Evolutionary conservation across 1,284 basidiomycete genomes (phyloP), one percentile per base, ranked within the genome.

Genomic region (Polyporus tsugae): DNA sequence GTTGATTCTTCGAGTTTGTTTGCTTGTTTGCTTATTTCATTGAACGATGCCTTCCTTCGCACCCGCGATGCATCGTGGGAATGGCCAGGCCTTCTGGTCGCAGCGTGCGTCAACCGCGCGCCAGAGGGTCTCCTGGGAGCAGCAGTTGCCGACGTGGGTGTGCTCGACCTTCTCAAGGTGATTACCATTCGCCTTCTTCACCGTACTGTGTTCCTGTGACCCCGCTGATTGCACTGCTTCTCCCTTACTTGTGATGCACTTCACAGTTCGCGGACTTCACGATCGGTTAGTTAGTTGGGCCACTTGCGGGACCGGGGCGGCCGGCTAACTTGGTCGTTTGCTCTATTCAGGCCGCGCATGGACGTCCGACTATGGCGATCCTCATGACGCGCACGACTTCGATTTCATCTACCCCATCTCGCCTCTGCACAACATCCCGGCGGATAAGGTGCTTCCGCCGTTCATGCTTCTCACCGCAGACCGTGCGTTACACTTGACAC

Each of bases 341-440:
- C 60, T 38, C 13, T 60, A 33, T 60, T 9, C 68, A 87, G 91
- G 93, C 55, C 85, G 86, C 67, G 91, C 91, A 1, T 96, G 95
- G 95, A 87, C 84, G 2, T 87, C 90, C 25, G 95, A 95, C 79
- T 95, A 91, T 74, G 94, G 94, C n/a, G 83, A 94, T 76, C 92
- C 94, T 5, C 87, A 91, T 71, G 82, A 89, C 66, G 82, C 92
- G 2, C 82, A 90, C 19, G 92, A 93, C 73, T 95, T 95, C 74
- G 94, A 95, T 80, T 95, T 93, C 80, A 92, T 95, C 74, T 84
- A 89, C 75, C 89, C 89, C 0, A 86, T 92, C 70, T 94, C 93
- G 15, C 93, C 94, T 0, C 73, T 95, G 55, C 93, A 95, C 78
- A 94, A 92, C 72, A 83, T 95, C 19, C 85, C 89, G 46, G 82